Base-by-base conservation (phyloP, 2,329 filamentous ascomycete species). In the Calycina marina region DNA sequence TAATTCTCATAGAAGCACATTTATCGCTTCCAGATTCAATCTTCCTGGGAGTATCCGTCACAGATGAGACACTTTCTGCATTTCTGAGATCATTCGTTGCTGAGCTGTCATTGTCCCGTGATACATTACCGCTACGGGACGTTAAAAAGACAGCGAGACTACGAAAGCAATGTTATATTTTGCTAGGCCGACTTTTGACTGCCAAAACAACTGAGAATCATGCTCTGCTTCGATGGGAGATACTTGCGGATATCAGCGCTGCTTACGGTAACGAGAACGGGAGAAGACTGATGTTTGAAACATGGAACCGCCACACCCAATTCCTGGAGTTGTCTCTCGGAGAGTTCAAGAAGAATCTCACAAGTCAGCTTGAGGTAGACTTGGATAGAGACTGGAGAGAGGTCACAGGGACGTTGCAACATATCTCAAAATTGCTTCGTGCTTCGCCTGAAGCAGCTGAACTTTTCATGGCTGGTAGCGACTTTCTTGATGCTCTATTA, bases 391-490 rank as follows among this genome's bases (percentile, higher is more conserved):
- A 74, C 32, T 55, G 77, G 4, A 64, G 62, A 24, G 54, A 57
- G 5, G 61, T 71, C 0, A 71, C 79, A 46, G 51, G 54, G 1
- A 59, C 60, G 0, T 58, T 85, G 18, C 62, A 62, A 28, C 59
- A 59, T 6, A 49, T 83, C n/a, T 79, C 73, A 37, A 63, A 72
- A 30, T 56, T 86, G 4, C 56, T 84, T 4, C 65, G 72, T 43
- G 62, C 60, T 5, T 82, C 75, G 4, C 61, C 71, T 0, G 59
- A 64, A 13, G 59, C 63, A 1, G 68, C 67, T 13, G 57, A 60
- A 1, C 61, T 81, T 43, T 76, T 93, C 46, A 69, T 93, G 44
- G 79, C 79, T 0, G 88, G 88, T 1, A 85, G 80, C 31, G 88
- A 94, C 55, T 88, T 90, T 45, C 56, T 93, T 13, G 88, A 94